These are phyloP conservation scores for Aspergillus baeticus DNA, from an alignment of 495 filamentous ascomycete genomes.

Conservation along the genomic window DNA sequence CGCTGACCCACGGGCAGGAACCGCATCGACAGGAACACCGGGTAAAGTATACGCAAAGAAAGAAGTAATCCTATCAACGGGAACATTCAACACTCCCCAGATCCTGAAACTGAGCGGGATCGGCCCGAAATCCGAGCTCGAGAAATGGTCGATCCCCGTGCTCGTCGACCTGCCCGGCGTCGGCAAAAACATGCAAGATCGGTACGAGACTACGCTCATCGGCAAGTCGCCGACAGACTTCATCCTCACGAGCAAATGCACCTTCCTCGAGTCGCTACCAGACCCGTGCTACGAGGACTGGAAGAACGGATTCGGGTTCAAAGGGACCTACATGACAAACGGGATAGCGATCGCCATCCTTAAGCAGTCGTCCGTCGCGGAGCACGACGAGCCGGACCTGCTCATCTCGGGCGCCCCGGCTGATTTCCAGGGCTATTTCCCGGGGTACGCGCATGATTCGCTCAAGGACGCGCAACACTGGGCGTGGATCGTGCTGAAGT, in stretches of 20 bases:
- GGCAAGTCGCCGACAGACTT: slow-evolving; percentile 47
- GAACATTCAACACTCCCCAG: slow-evolving; percentile 62
- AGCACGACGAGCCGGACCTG: slow-evolving; percentile 44
- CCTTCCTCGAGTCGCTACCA: slow-evolving; percentile 22
- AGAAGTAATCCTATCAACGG: slow-evolving; percentile 65
- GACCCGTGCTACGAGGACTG: not conserved
- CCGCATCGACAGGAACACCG: slow-evolving; percentile 32
- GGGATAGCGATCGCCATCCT: slow-evolving; percentile 48
- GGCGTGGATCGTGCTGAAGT: slow-evolving; percentile 55
- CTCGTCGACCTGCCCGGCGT: slow-evolving; percentile 60
- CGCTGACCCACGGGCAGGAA: slow-evolving; percentile 46
- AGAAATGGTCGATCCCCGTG: slow-evolving; percentile 39
- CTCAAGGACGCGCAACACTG: slow-evolving; percentile 33
- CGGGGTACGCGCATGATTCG: slow-evolving; percentile 31
- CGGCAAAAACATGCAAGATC: slow-evolving; percentile 66
- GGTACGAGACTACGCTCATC: slow-evolving; percentile 54
- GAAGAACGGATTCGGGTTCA: slow-evolving; percentile 46
- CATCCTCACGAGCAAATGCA: slow-evolving; percentile 47
- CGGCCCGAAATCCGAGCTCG: slow-evolving; percentile 52
- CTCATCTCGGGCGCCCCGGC: slow-evolving; percentile 54
- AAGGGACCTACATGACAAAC: slow-evolving; percentile 49
- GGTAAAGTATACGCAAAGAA: slow-evolving; percentile 33
- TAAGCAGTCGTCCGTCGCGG: slow-evolving; percentile 39
- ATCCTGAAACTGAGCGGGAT: slow-evolving; percentile 67
- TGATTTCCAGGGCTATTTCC: slow-evolving; percentile 45